Evolutionary conservation across 2,329 filamentous ascomycete species (phyloP).

Genomic region (Hypoxylon sp.): DNA sequence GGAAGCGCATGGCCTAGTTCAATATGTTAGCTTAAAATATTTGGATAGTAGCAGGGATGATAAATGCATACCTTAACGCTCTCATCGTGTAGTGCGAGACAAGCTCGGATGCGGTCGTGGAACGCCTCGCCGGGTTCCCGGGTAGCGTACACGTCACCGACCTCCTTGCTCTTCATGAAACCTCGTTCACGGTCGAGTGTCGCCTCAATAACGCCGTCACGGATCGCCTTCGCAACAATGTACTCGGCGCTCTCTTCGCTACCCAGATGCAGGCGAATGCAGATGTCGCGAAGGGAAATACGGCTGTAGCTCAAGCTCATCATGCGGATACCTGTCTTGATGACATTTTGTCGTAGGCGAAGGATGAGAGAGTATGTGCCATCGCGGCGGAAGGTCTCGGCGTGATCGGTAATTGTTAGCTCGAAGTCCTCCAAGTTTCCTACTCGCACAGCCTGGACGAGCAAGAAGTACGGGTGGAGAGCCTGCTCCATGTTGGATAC

Average conservation of each 20-base stretch:
- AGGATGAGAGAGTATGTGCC: conserved; percentile 95
- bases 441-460: conserved; percentile 95
- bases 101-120: conserved; percentile 94
- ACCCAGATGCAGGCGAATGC: conserved; percentile 89
- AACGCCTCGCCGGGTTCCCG: conserved; percentile 96
- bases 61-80: conserved; percentile 83
- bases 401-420: conserved; percentile 82
- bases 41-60: conserved; percentile 1
- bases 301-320: conserved; percentile 98
- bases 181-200: conserved; percentile 92
- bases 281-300: conserved; percentile 96
- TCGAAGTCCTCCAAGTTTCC: conserved; percentile 95
- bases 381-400: conserved; percentile 87
- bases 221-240: conserved; percentile 97
- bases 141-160: conserved; percentile 95
- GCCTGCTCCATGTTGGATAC: conserved; percentile 86
- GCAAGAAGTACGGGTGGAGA: conserved; percentile 89
- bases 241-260: conserved; percentile 98
- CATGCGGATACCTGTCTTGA: conserved; percentile 99
- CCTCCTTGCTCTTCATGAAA: conserved; percentile 98
- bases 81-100: conserved; percentile 91
- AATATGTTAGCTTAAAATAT: conserved; percentile 40
- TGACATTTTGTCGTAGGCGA: conserved; percentile 95
- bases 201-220: conserved; percentile 96
- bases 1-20: conserved; percentile 91